phyloP scores from a whole-genome alignment of 441 rosid genomes.

The Breynia disticha region DNA sequence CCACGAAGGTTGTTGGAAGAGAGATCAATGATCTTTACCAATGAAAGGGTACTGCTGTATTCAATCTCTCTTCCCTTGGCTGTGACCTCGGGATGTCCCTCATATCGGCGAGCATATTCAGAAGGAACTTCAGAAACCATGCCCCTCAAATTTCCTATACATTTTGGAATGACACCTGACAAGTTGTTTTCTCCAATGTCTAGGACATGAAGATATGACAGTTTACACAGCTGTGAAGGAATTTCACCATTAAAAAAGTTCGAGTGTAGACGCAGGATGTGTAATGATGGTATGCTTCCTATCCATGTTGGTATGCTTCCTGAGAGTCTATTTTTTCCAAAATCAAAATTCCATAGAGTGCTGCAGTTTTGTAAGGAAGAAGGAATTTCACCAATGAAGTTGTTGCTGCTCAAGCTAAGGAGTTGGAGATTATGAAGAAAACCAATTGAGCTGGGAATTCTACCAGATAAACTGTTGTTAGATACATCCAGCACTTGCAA shows the following conservation, averaged over 20 bases:
- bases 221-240: constrained; percentile 10
- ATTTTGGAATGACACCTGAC: constrained; percentile 7
- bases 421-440: constrained; percentile 2
- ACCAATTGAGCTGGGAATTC: constrained; percentile 12
- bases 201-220: constrained; percentile 8
- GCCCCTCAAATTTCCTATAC: constrained; percentile 10
- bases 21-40: constrained; percentile 17
- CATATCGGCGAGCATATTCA: constrained; percentile 4
- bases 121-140: neutral
- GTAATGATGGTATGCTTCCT: constrained; percentile 7
- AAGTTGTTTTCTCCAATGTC: constrained; percentile 7
- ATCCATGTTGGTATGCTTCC: constrained; percentile 15
- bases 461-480: constrained; percentile 13
- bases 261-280: constrained; percentile 4
- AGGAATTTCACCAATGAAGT: constrained; percentile 8
- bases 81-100: neutral
- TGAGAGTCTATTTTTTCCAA: constrained; percentile 10
- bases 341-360: constrained; percentile 10
- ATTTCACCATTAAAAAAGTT: constrained; percentile 8
- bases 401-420: constrained; percentile 13
- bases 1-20: constrained; percentile 14
- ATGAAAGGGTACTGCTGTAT: constrained; percentile 10
- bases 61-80: constrained; percentile 6
- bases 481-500: constrained; percentile 11
- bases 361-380: constrained; percentile 10